Conservation (phyloP, 2,329 filamentous ascomycete genomes). For the Escovopsis sp. region DNA sequence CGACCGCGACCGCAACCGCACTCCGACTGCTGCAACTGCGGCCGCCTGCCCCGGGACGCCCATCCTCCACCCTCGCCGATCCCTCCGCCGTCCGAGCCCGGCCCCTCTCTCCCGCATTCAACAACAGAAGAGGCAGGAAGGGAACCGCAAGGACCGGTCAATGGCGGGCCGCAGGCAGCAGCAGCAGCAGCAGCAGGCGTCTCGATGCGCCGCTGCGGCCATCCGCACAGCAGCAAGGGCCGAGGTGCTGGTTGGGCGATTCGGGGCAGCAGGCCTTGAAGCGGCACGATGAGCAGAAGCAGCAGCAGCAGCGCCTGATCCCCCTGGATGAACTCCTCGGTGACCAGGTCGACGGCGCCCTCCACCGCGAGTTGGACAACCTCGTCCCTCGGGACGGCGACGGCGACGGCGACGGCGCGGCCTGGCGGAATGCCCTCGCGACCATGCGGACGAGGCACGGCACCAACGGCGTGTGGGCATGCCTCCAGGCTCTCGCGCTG, state of each 20-base stretch:
- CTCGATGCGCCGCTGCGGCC: constrained; percentile 2
- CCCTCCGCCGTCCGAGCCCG: constrained; percentile 2
- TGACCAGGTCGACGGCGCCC: background rate
- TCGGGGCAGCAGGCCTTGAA: constrained; percentile 6
- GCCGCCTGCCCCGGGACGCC: constrained; percentile 7
- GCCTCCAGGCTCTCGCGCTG: constrained; percentile 11
- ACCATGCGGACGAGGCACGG: constrained; percentile 9
- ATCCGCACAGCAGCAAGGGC: constrained; percentile 8
- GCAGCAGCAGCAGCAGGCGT: too few relatives aligned
- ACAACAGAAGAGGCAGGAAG: too few relatives aligned
- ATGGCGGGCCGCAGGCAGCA: constrained; percentile 3
- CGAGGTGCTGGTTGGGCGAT: constrained; percentile 9
- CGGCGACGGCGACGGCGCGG: constrained; percentile 6
- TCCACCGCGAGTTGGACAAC: constrained; percentile 1
- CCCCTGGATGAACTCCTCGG: background rate
- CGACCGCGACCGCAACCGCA: background rate
- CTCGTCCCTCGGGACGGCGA: constrained; percentile 5
- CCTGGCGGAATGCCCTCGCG: constrained; percentile 10
- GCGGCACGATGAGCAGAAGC: constrained; percentile 1
- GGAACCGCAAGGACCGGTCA: constrained; percentile 3
- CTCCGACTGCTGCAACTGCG: constrained; percentile 3
- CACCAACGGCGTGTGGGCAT: constrained; percentile 13
- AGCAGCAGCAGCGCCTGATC: too few relatives aligned
- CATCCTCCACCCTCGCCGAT: constrained; percentile 3
- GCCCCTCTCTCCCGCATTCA: too few relatives aligned